A percentile compares a stretch with the other conserved stretches of the same genome.
phyloP scores from a whole-genome alignment of 2,329 filamentous ascomycete species.

The Aspergillus neoniger region DNA sequence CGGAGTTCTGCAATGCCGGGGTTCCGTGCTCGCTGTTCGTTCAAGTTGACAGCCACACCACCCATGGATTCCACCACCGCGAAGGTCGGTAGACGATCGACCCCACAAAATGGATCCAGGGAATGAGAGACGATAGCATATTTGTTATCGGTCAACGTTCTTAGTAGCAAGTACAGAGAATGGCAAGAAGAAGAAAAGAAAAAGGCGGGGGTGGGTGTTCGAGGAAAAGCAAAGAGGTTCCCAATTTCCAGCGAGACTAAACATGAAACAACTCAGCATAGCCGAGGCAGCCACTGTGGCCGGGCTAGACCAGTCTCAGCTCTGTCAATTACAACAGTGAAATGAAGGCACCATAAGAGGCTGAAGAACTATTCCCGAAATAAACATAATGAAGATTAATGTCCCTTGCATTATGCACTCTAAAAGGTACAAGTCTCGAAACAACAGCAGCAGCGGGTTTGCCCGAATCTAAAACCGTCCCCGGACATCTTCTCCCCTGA shows the following conservation, averaged over 20 bases:
- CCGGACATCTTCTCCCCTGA: no score
- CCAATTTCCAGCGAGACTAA: background rate
- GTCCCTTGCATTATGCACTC: background rate
- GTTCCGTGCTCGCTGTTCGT: background rate
- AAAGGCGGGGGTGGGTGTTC: background rate
- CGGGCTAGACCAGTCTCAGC: background rate
- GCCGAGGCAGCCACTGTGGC: background rate
- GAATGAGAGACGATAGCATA: background rate
- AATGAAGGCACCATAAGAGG: background rate
- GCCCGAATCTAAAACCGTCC: no score
- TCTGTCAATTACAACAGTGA: background rate
- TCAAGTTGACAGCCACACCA: background rate
- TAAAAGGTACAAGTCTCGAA: no score
- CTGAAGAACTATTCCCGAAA: background rate
- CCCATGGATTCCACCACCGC: background rate
- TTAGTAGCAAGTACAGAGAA: background rate
- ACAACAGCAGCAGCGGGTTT: no score
- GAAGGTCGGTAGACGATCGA: background rate
- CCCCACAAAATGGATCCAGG: background rate
- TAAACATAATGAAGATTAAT: background rate
- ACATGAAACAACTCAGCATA: slow-evolving; percentile 2
- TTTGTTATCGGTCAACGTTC: background rate
- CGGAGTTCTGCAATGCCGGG: background rate
- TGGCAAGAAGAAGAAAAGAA: background rate
- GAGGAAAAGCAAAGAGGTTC: background rate